These are phyloP conservation scores for Ceratobasidium sp. DNA, from an alignment of 1,284 basidiomycete species.

Conservation along the genomic window DNA sequence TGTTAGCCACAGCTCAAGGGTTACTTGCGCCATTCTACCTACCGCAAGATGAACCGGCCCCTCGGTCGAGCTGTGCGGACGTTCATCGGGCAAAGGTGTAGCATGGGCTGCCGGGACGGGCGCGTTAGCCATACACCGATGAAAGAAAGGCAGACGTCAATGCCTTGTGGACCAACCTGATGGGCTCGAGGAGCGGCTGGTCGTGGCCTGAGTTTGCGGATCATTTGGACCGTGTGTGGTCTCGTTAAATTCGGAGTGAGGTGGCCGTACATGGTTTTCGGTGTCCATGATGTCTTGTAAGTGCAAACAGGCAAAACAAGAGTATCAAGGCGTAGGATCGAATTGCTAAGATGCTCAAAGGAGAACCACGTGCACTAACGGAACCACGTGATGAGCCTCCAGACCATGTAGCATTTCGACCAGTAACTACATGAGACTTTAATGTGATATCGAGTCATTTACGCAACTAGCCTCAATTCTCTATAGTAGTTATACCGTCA, in stretches of 20 bases:
- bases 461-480: slow-evolving; percentile 28
- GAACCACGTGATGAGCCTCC: neutral
- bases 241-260: neutral
- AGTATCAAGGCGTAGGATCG: neutral
- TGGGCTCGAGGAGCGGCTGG: slow-evolving; percentile 1
- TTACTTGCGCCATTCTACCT: neutral
- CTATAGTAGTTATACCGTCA: neutral
- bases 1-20: neutral
- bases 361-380: neutral
- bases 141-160: neutral
- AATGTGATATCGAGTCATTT: neutral
- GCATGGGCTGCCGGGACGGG: too few relatives aligned
- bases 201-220: neutral
- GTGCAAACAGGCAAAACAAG: neutral
- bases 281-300: neutral
- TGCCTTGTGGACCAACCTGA: neutral
- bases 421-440: too few relatives aligned
- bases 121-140: too few relatives aligned
- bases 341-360: neutral
- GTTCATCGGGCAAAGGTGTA: too few relatives aligned
- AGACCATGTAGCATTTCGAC: neutral
- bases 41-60: too few relatives aligned
- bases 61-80: too few relatives aligned
- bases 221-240: neutral
- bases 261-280: neutral